A percentile compares a stretch with the other conserved stretches of the same genome.
Conservation (phyloP, 202 grass and related monocot genomes). For the Panicum virgatum region DNA sequence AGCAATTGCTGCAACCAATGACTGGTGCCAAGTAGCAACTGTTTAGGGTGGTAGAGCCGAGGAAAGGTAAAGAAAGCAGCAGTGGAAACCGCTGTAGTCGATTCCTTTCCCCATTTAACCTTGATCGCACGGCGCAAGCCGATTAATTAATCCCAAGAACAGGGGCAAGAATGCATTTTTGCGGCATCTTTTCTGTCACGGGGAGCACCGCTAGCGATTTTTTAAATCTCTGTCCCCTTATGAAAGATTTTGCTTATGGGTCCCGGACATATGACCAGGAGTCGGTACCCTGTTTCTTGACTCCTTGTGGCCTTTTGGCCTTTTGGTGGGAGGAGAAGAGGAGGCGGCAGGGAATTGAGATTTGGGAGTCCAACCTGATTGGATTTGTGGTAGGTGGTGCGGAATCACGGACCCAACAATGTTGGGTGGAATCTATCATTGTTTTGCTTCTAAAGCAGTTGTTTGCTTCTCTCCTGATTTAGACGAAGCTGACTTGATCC, state of each 20-base stretch:
- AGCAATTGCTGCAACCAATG: not conserved
- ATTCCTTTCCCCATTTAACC: constrained; percentile 22
- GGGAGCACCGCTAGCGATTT: constrained; percentile 7
- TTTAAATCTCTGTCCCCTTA: not conserved
- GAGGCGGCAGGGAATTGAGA: not conserved
- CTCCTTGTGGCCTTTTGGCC: not conserved
- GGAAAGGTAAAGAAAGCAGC: not conserved
- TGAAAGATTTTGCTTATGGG: constrained; percentile 21
- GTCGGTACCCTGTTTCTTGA: constrained; percentile 13
- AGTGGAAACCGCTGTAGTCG: not conserved
- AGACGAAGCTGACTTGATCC: not conserved
- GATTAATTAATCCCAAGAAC: not conserved
- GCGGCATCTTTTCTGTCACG: not conserved
- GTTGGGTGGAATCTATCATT: not conserved
- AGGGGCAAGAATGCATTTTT: not conserved
- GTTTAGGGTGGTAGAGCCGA: not conserved
- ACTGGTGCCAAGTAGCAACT: not conserved
- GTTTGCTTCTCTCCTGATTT: constrained; percentile 26
- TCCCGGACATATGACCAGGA: not conserved
- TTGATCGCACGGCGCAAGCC: not conserved
- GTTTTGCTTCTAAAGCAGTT: constrained; percentile 9
- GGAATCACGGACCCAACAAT: not conserved
- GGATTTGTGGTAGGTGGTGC: constrained; percentile 11
- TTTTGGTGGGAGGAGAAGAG: no score
- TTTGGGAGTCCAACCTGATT: constrained; percentile 7